Percentiles rank a stretch among this genome's conserved stretches.
phyloP scores from a whole-genome alignment of 306 rosid species.

The Trifolium pratense region DNA sequence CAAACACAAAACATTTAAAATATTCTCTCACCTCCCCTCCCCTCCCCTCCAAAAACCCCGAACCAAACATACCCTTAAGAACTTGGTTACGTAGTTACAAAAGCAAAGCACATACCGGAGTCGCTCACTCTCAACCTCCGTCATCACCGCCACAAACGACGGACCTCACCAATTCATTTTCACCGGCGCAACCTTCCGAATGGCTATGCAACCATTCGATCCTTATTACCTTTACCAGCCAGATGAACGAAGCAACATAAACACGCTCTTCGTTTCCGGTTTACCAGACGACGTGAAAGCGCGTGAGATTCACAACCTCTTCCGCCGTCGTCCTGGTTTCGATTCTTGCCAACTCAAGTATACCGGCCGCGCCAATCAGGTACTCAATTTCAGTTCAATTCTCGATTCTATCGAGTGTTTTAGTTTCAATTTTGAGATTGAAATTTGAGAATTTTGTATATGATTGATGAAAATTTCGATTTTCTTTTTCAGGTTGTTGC shows the following conservation, averaged over 20 bases:
- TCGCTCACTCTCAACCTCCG: too few species aligned
- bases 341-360: slow-evolving; percentile 97
- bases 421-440: neutral
- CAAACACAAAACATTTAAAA: too few species aligned
- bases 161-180: neutral
- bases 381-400: slow-evolving; percentile 39
- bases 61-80: too few species aligned
- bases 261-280: slow-evolving; percentile 94
- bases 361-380: slow-evolving; percentile 97
- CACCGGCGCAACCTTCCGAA: slow-evolving; percentile 21
- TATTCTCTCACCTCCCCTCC: too few species aligned
- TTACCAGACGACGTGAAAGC: slow-evolving; percentile 95
- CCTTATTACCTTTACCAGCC: slow-evolving; percentile 72
- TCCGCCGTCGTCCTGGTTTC: slow-evolving; percentile 94
- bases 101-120: too few species aligned
- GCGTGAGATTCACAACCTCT: slow-evolving; percentile 97
- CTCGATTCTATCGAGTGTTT: neutral
- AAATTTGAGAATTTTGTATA: neutral
- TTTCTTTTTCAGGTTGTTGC: slow-evolving; percentile 83
- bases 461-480: neutral
- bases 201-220: slow-evolving; percentile 76
- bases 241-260: slow-evolving; percentile 69
- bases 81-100: too few species aligned
- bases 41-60: too few species aligned
- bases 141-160: slow-evolving; percentile 5